Percentiles rank a stretch among this genome's conserved stretches.
Evolutionary conservation across 306 rosid genomes (phyloP).

Genomic region (Glycine soja): DNA sequence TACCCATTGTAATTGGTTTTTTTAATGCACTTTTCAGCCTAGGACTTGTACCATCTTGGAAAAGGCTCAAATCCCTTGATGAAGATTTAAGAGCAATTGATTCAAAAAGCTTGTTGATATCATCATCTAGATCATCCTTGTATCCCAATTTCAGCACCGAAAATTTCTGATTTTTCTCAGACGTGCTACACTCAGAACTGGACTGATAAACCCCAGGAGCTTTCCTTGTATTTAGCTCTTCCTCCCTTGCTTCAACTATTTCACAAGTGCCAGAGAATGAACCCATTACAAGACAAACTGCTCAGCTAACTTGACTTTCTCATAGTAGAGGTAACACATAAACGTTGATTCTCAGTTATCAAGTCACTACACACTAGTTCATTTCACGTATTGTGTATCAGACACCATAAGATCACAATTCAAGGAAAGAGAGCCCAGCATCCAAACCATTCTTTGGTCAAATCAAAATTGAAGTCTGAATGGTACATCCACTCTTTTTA

Average conservation of each 20-base stretch:
- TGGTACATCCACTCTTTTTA: slow-evolving; percentile 22
- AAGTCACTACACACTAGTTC: slow-evolving; percentile 17
- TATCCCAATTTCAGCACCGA: slow-evolving; percentile 61
- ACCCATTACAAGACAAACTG: slow-evolving; percentile 64
- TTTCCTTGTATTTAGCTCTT: slow-evolving; percentile 62
- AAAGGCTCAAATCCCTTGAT: slow-evolving; percentile 61
- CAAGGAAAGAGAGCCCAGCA: slow-evolving; percentile 23
- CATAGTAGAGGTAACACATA: not conserved
- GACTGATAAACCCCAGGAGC: slow-evolving; percentile 37
- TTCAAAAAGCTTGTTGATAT: slow-evolving; percentile 80
- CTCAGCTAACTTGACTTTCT: slow-evolving; percentile 22
- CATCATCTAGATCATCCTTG: slow-evolving; percentile 73
- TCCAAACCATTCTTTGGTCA: slow-evolving; percentile 42
- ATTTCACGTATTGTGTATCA: slow-evolving; percentile 26
- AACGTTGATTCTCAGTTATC: slow-evolving; percentile 33
- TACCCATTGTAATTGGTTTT: slow-evolving; percentile 75
- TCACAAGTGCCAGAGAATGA: slow-evolving; percentile 79
- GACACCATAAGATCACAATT: slow-evolving; percentile 19
- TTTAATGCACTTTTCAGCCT: slow-evolving; percentile 68
- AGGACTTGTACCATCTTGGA: slow-evolving; percentile 65
- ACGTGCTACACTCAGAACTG: slow-evolving; percentile 32
- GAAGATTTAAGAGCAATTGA: slow-evolving; percentile 68
- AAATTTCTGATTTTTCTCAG: slow-evolving; percentile 58
- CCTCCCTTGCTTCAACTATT: slow-evolving; percentile 86
- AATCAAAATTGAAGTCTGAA: slow-evolving; percentile 15